Base-by-base conservation (phyloP, 805 yeast species). In the Zygoascus tannicola region DNA sequence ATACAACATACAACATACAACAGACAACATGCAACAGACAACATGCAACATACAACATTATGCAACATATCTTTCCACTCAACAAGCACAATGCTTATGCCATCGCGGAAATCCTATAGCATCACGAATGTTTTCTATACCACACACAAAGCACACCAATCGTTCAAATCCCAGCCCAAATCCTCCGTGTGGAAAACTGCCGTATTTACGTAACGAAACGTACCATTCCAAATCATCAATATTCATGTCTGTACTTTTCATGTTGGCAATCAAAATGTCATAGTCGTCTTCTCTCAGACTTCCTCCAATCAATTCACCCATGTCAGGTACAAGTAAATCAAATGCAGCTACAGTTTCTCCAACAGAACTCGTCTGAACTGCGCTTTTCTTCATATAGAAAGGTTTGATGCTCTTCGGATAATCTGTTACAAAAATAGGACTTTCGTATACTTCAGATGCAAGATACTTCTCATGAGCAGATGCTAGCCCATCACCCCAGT, bases 131-230 rank as follows among this genome's bases (percentile, higher is more conserved):
- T 88, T 92, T 23, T 81, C 88, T 16, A 81, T 69, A 3, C 80
- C 86, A 5, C 79, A 71, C 44, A 87, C 64, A 52, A 80, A 88
- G 44, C 82, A 77, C 14, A 92, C 60, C 23, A 92, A 64, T 47
- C 99, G 68, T 60, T 92, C 98, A 52, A 88, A 77, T 0, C 99
- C 99, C 69, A 92, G 68, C 0, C 99, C 99, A 63, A 82, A 92
- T 0, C 99, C 99, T 39, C 98, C 98, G 59, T 90, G 97, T 0
- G 97, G 95, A 19, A 80, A 80, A 2, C 83, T 67, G 0, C 97
- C 97, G 53, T 82, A 79, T 48, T 67, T 67, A 47, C 98, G 70
- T 5, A 83, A 68, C 1, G 80, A 74, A 22, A 81, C 52, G 57
- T 88, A 92, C 99, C 99, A 92, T 23, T 74, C 69, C 60, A 92